Evolutionary conservation across 306 rosid species (phyloP).

Genomic region (Hippophae tibetana): DNA sequence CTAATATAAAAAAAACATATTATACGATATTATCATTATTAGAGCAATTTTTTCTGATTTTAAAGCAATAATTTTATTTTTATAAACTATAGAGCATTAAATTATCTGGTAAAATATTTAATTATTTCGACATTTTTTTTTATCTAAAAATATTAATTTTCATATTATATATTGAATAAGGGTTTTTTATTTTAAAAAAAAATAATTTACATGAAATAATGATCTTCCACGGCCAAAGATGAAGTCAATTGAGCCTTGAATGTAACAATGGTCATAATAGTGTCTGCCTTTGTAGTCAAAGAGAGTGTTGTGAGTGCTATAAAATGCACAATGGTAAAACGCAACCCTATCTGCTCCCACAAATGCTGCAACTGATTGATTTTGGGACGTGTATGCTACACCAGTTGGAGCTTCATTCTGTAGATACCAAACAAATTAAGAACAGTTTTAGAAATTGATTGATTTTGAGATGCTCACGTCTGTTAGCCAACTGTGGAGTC

Average conservation of each 20-base stretch:
- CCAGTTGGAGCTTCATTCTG: constrained; percentile 99
- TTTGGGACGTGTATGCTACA: constrained; percentile 81
- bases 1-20: background rate
- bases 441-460: no score
- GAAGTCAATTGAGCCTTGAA: constrained; percentile 87
- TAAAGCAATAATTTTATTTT: no score
- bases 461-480: no score
- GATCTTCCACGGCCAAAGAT: constrained; percentile 78
- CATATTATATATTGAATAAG: background rate
- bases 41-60: background rate
- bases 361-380: constrained; percentile 87
- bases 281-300: constrained; percentile 86
- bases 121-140: no score
- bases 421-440: background rate
- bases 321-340: constrained; percentile 82
- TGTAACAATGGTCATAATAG: constrained; percentile 62
- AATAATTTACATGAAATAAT: constrained; percentile 35
- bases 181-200: no score
- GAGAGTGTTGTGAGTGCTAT: constrained; percentile 85
- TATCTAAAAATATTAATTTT: no score
- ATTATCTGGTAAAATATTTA: no score
- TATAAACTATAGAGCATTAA: no score
- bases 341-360: constrained; percentile 68
- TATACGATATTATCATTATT: background rate
- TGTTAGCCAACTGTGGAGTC: no score